Conservation (phyloP, 495 filamentous ascomycete species). For the Podospora tetraspora region DNA sequence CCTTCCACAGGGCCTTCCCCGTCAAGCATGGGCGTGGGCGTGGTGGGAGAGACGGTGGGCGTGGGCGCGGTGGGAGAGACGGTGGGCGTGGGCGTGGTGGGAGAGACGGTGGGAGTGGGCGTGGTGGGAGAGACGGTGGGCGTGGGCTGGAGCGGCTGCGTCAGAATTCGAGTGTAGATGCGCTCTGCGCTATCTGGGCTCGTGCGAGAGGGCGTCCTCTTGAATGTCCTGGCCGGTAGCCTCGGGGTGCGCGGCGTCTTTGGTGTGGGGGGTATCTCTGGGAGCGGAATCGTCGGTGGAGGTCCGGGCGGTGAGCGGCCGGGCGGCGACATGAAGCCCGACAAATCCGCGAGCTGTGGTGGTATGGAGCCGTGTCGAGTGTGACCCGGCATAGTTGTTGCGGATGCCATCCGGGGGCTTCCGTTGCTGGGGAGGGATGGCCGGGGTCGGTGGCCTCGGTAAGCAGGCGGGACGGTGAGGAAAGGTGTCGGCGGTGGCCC, state of each 20-base stretch:
- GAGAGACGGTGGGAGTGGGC: too few species aligned
- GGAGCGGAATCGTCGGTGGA: background rate
- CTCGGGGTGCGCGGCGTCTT: background rate
- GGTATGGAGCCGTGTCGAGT: background rate
- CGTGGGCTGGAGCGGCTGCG: background rate
- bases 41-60: background rate
- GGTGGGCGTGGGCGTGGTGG: background rate
- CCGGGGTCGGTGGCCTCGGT: background rate
- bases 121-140: background rate
- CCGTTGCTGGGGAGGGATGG: background rate
- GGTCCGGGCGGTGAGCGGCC: background rate
- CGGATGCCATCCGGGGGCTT: background rate
- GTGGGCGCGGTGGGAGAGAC: too few species aligned
- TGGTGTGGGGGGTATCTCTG: background rate
- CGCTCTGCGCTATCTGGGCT: conserved; percentile 1
- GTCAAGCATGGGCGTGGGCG: background rate
- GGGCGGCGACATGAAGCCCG: background rate
- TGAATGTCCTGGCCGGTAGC: background rate
- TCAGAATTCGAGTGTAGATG: background rate
- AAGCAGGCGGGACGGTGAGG: background rate
- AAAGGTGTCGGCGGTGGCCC: background rate
- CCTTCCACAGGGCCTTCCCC: background rate
- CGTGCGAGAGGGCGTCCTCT: background rate
- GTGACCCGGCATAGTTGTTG: background rate
- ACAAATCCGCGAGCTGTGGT: background rate